Conservation (phyloP, 2,329 filamentous ascomycete species). For the Trichophyton mentagrophytes region DNA sequence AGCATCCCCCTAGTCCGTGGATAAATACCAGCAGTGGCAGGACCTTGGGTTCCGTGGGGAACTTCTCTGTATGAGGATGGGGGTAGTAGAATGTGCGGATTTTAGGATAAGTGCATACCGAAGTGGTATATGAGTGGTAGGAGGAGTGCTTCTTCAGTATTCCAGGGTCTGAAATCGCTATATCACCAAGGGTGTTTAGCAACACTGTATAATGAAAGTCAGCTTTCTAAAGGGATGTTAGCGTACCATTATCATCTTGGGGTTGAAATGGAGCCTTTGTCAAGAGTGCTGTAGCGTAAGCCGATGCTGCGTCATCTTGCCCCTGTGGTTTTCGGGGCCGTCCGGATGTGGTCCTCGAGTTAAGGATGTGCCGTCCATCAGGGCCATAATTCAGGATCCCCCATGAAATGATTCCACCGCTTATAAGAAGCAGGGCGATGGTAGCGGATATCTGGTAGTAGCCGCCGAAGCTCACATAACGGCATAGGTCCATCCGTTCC, state of each 20-base stretch:
- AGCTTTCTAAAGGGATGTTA: too few species aligned
- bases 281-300: too few species aligned
- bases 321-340: not conserved
- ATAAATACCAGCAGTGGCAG: constrained; percentile 81
- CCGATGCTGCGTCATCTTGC: too few species aligned
- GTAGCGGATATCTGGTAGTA: not conserved
- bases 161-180: constrained; percentile 52
- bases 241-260: too few species aligned
- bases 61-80: constrained; percentile 69
- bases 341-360: not conserved
- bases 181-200: not conserved
- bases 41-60: constrained; percentile 59
- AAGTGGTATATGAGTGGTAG: constrained; percentile 59
- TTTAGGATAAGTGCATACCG: constrained; percentile 54
- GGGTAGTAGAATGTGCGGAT: constrained; percentile 73
- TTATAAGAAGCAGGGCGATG: not conserved
- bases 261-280: too few species aligned
- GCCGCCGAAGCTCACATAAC: not conserved
- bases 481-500: not conserved
- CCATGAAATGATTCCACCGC: not conserved
- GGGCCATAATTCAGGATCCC: not conserved
- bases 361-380: not conserved
- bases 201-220: too few species aligned
- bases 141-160: constrained; percentile 66
- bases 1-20: constrained; percentile 84